phyloP scores from a whole-genome alignment of 768 basidiomycete species.

The Leucogyrophana mollusca region DNA sequence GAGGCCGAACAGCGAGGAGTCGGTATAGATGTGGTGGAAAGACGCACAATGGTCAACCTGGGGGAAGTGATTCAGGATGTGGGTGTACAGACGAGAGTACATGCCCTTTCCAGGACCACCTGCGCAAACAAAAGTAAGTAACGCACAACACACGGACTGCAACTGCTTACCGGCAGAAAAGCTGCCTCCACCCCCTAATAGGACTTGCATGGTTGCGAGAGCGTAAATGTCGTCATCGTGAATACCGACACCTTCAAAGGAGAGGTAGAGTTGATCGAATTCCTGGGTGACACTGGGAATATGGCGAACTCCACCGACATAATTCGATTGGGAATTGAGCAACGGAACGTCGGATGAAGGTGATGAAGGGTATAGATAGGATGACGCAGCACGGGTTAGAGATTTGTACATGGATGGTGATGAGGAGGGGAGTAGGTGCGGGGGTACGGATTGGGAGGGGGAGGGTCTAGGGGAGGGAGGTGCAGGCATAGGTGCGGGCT shows the following conservation, averaged over 20 bases:
- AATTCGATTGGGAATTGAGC: constrained; percentile 44
- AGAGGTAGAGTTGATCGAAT: constrained; percentile 92
- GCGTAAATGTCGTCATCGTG: constrained; percentile 91
- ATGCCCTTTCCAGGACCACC: constrained; percentile 99
- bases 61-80: constrained; percentile 92
- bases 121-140: constrained; percentile 18
- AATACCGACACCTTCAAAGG: constrained; percentile 88
- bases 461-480: constrained; percentile 25
- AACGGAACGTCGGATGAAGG: constrained; percentile 8
- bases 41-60: constrained; percentile 93
- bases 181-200: constrained; percentile 93
- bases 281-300: constrained; percentile 61
- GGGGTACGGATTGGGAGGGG: constrained; percentile 38
- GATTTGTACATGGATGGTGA: constrained; percentile 61
- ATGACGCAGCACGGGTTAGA: constrained; percentile 72
- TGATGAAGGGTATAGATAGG: constrained; percentile 56
- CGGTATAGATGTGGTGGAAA: constrained; percentile 97
- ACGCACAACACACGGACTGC: background rate
- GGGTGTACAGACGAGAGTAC: constrained; percentile 96
- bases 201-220: constrained; percentile 90
- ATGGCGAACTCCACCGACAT: constrained; percentile 84
- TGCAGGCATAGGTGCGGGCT: constrained; percentile 27
- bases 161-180: constrained; percentile 79
- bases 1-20: constrained; percentile 90
- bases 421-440: constrained; percentile 58